Percentiles rank a stretch among this genome's conserved stretches.
Conservation (phyloP, 2,329 filamentous ascomycete genomes). For the Tolypocladium tropicale region DNA sequence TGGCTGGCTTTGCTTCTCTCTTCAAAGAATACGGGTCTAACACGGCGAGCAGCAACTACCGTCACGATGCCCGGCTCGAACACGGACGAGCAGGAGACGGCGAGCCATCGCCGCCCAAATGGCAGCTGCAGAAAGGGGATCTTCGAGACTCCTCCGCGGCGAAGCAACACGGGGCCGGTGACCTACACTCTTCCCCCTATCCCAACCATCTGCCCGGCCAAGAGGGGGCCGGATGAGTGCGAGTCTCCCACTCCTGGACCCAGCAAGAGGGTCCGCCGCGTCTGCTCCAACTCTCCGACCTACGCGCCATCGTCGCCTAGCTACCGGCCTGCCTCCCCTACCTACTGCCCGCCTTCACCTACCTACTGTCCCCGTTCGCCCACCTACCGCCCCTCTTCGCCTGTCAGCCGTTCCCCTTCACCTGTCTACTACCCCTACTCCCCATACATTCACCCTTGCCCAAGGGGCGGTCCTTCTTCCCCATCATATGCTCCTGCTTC, state of each 20-base stretch:
- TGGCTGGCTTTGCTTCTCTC: background rate
- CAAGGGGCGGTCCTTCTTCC: too few species aligned
- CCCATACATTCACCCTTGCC: too few species aligned
- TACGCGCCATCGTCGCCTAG: background rate
- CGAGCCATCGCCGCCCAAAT: too few species aligned
- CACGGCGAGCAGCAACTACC: background rate
- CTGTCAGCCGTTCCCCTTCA: too few species aligned
- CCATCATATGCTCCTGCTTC: too few species aligned
- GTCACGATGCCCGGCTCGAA: background rate
- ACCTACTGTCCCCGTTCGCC: too few species aligned
- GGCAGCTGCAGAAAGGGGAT: too few species aligned
- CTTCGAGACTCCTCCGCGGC: background rate
- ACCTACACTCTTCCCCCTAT: background rate
- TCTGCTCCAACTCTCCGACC: background rate
- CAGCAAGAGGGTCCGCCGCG: background rate
- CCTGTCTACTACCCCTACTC: too few species aligned
- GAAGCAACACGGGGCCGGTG: background rate
- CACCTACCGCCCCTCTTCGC: too few species aligned
- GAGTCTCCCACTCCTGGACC: background rate
- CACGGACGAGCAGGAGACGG: background rate
- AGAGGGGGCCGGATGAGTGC: background rate
- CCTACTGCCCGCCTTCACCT: background rate
- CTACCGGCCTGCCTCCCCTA: background rate
- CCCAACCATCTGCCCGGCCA: too few species aligned
- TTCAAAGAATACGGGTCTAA: background rate